Percentiles rank a stretch among this genome's conserved stretches.
Conservation (phyloP, 139 green algal species). For the Parachlorella kessleri region DNA sequence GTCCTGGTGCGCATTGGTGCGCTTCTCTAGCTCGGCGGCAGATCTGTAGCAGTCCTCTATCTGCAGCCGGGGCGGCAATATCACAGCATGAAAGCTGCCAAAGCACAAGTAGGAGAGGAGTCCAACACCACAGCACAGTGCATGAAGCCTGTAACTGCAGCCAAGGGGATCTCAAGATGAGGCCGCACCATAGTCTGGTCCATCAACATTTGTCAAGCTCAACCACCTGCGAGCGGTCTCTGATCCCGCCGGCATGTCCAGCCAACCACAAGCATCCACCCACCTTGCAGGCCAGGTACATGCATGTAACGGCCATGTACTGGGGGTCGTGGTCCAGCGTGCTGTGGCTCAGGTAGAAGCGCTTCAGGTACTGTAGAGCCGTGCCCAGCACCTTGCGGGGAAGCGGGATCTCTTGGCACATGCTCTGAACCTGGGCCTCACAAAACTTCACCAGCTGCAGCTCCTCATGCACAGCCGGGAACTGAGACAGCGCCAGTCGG, state of each 20-base stretch:
- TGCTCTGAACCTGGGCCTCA: neutral
- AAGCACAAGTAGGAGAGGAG: too few species aligned
- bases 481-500: too few species aligned
- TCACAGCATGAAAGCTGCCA: too few species aligned
- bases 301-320: slow-evolving; percentile 72
- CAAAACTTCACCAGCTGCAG: neutral
- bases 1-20: slow-evolving; percentile 33
- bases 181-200: too few species aligned
- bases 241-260: too few species aligned
- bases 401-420: slow-evolving; percentile 40
- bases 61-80: slow-evolving; percentile 43
- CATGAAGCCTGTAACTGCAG: too few species aligned
- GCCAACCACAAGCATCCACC: too few species aligned
- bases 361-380: slow-evolving; percentile 73
- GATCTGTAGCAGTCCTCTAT: slow-evolving; percentile 81
- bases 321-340: slow-evolving; percentile 71
- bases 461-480: neutral
- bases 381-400: slow-evolving; percentile 70
- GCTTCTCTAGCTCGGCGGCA: slow-evolving; percentile 65
- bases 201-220: too few species aligned
- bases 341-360: slow-evolving; percentile 68
- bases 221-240: too few species aligned
- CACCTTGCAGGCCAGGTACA: slow-evolving; percentile 89
- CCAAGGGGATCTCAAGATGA: too few species aligned
- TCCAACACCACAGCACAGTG: too few species aligned